These are phyloP conservation scores for Ustilago xerochloae DNA, from an alignment of 1,284 basidiomycete species.

Conservation along the genomic window DNA sequence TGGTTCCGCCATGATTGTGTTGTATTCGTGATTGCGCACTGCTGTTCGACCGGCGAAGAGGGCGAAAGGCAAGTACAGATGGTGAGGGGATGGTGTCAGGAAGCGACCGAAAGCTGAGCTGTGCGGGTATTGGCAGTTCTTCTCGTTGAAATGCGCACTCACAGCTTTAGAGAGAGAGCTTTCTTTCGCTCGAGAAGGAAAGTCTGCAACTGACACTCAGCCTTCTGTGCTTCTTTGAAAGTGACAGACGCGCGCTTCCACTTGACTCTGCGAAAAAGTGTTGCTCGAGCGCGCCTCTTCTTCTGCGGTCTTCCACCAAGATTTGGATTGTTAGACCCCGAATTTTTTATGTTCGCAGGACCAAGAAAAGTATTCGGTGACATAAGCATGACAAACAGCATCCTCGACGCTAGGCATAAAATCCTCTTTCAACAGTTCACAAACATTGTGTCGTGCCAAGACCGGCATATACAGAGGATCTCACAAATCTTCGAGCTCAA, in stretches of 20 bases:
- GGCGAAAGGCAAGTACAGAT: neutral
- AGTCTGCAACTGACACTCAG: neutral
- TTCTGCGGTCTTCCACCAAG: conserved; percentile 41
- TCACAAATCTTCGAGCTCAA: no score
- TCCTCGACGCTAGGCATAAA: no score
- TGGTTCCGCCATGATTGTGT: conserved; percentile 60
- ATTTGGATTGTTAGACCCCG: conserved; percentile 14
- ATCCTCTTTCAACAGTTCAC: neutral
- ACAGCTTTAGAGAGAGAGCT: neutral
- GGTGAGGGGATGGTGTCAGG: neutral
- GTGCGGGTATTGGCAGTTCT: conserved; percentile 9
- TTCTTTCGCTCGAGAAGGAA: conserved; percentile 16
- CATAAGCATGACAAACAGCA: conserved; percentile 15
- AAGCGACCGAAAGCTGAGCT: conserved; percentile 10
- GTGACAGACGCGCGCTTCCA: conserved; percentile 20
- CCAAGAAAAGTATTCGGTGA: no score
- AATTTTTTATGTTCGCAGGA: neutral
- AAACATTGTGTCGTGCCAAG: no score
- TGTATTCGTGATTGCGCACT: neutral
- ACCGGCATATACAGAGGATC: no score
- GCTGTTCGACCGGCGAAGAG: conserved; percentile 9
- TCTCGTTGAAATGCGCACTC: conserved; percentile 14
- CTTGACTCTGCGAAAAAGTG: conserved; percentile 5
- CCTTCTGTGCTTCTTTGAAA: conserved; percentile 4
- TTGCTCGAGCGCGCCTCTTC: conserved; percentile 24